phyloP scores from a whole-genome alignment of 352 stramenopile genomes.

The Vaucheria bursata region DNA sequence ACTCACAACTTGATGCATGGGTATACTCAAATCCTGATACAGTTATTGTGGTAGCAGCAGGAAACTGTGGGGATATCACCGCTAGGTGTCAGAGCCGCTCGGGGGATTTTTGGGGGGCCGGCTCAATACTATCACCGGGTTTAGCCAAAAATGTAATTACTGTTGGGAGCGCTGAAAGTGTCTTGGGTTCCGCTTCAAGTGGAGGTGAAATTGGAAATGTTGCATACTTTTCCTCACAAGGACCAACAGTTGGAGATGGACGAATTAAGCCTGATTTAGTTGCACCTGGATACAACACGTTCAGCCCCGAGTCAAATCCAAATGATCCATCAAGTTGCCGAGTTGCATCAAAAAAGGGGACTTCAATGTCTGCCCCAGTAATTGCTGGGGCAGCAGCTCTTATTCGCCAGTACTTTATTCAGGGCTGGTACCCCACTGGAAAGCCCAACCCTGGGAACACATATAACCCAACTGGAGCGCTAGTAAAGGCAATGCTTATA shows the following conservation, averaged over 20 bases:
- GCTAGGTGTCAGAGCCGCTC: slow-evolving; percentile 51
- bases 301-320: slow-evolving; percentile 54
- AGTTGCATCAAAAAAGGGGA: slow-evolving; percentile 51
- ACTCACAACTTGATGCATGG: slow-evolving; percentile 42
- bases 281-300: slow-evolving; percentile 66
- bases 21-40: slow-evolving; percentile 60
- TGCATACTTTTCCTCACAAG: slow-evolving; percentile 59
- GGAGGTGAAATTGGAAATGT: slow-evolving; percentile 47
- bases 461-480: slow-evolving; percentile 39
- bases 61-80: slow-evolving; percentile 69
- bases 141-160: slow-evolving; percentile 72
- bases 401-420: slow-evolving; percentile 65
- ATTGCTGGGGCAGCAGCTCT: slow-evolving; percentile 65
- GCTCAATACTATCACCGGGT: slow-evolving; percentile 53
- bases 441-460: slow-evolving; percentile 29
- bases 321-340: slow-evolving; percentile 51
- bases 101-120: slow-evolving; percentile 28
- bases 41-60: slow-evolving; percentile 70
- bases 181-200: slow-evolving; percentile 13
- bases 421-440: slow-evolving; percentile 65
- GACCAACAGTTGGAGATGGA: slow-evolving; percentile 57
- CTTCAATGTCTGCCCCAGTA: slow-evolving; percentile 63
- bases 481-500: slow-evolving; percentile 46
- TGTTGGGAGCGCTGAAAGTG: slow-evolving; percentile 58
- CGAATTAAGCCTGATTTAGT: slow-evolving; percentile 69